phyloP scores from a whole-genome alignment of 2,329 filamentous ascomycete species.

The Fusarium solani-melongenae region DNA sequence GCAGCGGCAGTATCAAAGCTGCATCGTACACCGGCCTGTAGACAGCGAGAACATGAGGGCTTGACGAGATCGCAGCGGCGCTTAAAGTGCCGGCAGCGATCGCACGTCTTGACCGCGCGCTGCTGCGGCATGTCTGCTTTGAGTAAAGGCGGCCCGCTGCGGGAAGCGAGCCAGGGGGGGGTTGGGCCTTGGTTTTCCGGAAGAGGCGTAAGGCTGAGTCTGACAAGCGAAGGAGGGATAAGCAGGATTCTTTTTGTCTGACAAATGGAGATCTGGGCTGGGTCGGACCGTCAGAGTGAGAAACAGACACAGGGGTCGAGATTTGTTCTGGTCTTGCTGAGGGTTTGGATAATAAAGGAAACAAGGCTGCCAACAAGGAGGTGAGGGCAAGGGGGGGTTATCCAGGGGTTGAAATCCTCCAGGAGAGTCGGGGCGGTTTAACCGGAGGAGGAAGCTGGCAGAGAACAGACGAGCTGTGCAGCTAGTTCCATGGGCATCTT shows the following conservation, averaged over 20 bases:
- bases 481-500: not conserved
- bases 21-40: conserved; percentile 48
- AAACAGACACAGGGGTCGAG: not conserved
- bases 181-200: not conserved
- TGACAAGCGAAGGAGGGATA: not conserved
- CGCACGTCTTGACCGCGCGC: conserved; percentile 51
- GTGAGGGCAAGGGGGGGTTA: not conserved
- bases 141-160: conserved; percentile 22
- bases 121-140: conserved; percentile 43
- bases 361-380: not conserved
- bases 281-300: not conserved
- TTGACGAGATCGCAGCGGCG: conserved; percentile 50
- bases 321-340: not conserved
- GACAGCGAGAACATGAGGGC: conserved; percentile 49
- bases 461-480: not conserved
- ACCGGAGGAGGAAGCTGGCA: not conserved
- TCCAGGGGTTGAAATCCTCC: not conserved
- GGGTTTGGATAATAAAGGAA: not conserved
- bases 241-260: not conserved
- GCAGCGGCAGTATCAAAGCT: conserved; percentile 44
- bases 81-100: conserved; percentile 51
- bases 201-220: not conserved
- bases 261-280: not conserved
- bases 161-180: conserved; percentile 4
- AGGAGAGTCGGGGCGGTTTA: not conserved